Conservation (phyloP, 306 rosid species). For the Lathyrus tuberosus region DNA sequence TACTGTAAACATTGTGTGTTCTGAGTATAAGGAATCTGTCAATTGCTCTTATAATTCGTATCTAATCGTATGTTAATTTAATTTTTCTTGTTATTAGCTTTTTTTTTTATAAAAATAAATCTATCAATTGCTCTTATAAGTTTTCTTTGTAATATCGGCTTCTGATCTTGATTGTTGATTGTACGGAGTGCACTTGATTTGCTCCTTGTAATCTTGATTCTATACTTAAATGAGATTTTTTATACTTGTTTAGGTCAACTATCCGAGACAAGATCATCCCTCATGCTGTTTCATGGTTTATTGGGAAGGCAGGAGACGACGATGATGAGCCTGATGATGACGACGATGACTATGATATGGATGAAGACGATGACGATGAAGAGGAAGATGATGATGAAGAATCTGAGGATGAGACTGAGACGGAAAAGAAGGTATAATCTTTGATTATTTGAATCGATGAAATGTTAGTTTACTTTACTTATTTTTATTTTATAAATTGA, state of each 20-base stretch:
- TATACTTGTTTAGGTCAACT: conserved; percentile 54
- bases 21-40: not conserved
- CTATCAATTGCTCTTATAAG: not conserved
- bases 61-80: not conserved
- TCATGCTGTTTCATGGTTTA: conserved; percentile 87
- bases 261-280: conserved; percentile 83
- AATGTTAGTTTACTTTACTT: not conserved
- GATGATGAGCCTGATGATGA: conserved; percentile 59
- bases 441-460: not conserved
- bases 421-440: conserved; percentile 56
- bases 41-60: not conserved
- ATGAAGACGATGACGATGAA: conserved; percentile 49
- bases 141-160: not conserved
- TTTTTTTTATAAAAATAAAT: not conserved
- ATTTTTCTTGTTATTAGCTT: not conserved
- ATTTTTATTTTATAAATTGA: not conserved
- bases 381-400: conserved; percentile 38
- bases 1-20: no score
- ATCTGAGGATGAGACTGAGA: not conserved
- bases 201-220: not conserved
- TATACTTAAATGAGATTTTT: not conserved
- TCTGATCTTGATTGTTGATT: not conserved
- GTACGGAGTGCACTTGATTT: conserved; percentile 65
- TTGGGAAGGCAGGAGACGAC: conserved; percentile 80
- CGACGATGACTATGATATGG: conserved; percentile 48